phyloP scores from a whole-genome alignment of 768 basidiomycete species.

The Mycena belliarum region DNA sequence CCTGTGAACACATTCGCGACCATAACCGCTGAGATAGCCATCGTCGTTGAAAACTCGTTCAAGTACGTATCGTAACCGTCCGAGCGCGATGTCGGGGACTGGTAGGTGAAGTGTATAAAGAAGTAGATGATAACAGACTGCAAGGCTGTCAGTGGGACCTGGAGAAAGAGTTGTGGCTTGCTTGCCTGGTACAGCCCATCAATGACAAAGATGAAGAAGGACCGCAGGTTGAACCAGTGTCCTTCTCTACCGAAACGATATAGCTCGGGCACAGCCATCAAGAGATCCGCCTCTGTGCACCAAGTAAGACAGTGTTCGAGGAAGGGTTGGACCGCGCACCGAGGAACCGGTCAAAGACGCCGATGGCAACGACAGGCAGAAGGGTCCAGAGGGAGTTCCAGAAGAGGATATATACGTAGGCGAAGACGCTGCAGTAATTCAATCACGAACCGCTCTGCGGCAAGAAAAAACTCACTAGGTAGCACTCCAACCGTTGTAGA shows the following conservation, averaged over 20 bases:
- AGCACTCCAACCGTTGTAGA: constrained; percentile 93
- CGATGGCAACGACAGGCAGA: constrained; percentile 92
- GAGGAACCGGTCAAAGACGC: constrained; percentile 90
- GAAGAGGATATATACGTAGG: constrained; percentile 93
- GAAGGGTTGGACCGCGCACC: constrained; percentile 46
- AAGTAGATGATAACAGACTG: constrained; percentile 94
- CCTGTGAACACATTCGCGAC: constrained; percentile 86
- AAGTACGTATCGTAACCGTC: constrained; percentile 78
- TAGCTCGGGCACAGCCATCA: constrained; percentile 90
- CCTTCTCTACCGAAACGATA: constrained; percentile 83
- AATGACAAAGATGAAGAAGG: constrained; percentile 81
- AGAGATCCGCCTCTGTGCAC: constrained; percentile 66
- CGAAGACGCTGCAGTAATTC: constrained; percentile 57
- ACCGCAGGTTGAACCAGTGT: constrained; percentile 76
- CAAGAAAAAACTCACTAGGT: constrained; percentile 65
- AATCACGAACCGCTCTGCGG: background rate
- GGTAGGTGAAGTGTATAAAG: constrained; percentile 81
- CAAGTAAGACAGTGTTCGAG: background rate
- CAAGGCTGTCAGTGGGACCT: background rate
- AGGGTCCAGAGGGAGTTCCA: constrained; percentile 99
- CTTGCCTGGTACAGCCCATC: constrained; percentile 84
- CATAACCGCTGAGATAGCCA: constrained; percentile 83
- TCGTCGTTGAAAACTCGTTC: constrained; percentile 85
- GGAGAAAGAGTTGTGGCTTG: constrained; percentile 9
- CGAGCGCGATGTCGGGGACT: constrained; percentile 64